Base-by-base conservation (phyloP, 495 filamentous ascomycete genomes). In the Venustampulla echinocandica region DNA sequence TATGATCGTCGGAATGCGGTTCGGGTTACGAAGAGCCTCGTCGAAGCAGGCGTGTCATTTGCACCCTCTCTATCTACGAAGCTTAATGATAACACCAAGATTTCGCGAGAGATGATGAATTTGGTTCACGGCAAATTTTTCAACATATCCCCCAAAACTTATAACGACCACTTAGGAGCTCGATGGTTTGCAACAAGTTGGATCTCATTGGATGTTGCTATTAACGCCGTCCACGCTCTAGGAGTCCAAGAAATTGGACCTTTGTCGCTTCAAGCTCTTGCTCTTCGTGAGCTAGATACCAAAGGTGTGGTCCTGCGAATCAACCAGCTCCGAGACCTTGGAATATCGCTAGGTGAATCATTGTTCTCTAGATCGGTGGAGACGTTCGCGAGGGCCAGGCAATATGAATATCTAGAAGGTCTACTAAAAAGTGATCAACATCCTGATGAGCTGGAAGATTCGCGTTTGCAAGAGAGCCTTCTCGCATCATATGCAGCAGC, bases 361-460 rank as follows among this genome's bases (percentile, higher is more conserved):
- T 65, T 76, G 1, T 92, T 84, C 55, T 64, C 71, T 1, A 64
- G 70, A 21, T 54, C 84, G 10, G 52, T 90, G 11, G 65, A 73
- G 36, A 71, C 74, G 50, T 66, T 87, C 18, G 78, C 79, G 9
- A 51, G 48, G 4, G 65, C 76, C 44, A 67, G 73, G 4, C 73
- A 81, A 11, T 63, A 66, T 1, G 69, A 76, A 3, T 61, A 82
- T 39, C 67, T 90, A 10, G 60, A 70, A 10, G 69, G 74, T 46
- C 55, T 93, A 2, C 56, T 90, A 1, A 54, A 69, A 18, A 81
- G 76, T 41, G 85, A 90, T 54, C 77, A 87, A 35, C 85, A 92
- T 60, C 84, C 84, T 0, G 84, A 88, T 48, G 69, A 75, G 3
- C 76, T 85, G 19, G 84, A 87, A 44, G 79, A 94, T 59, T 37